phyloP scores from a whole-genome alignment of 306 rosid genomes.

The Pterocarpus macrocarpus region DNA sequence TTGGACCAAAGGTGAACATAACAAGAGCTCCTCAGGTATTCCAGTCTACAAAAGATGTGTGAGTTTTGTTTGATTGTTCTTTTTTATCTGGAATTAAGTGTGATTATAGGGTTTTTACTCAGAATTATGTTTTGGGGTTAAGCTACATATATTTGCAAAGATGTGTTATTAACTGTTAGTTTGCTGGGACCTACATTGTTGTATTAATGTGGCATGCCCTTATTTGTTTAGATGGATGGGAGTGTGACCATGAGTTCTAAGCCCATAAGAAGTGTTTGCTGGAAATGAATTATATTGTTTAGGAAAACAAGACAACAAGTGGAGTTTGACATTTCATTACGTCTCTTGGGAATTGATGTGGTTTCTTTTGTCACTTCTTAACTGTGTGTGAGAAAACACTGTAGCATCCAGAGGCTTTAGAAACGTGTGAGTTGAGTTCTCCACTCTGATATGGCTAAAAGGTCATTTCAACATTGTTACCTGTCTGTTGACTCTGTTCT shows the following conservation, averaged over 20 bases:
- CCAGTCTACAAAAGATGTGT: conserved; percentile 30
- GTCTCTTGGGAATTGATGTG: conserved; percentile 11
- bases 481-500: conserved; percentile 22
- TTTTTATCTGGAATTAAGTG: conserved; percentile 7
- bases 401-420: conserved; percentile 4
- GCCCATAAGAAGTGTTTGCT: conserved; percentile 29
- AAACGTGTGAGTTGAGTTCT: conserved; percentile 14
- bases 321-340: conserved; percentile 12
- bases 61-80: not conserved
- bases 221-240: conserved; percentile 15
- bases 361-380: not conserved
- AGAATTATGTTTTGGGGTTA: conserved; percentile 3
- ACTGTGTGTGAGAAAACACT: conserved; percentile 1
- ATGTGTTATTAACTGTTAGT: conserved; percentile 23
- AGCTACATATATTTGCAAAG: conserved; percentile 19
- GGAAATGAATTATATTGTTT: conserved; percentile 27
- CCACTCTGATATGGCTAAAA: conserved; percentile 30
- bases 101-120: not conserved
- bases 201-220: conserved; percentile 29
- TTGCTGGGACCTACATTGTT: conserved; percentile 20
- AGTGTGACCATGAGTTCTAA: conserved; percentile 22
- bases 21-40: conserved; percentile 97
- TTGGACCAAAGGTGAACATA: conserved; percentile 93
- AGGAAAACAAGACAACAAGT: not conserved
- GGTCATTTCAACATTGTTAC: conserved; percentile 6